These are phyloP conservation scores for Citeromyces hawaiiensis DNA, from an alignment of 1,139 yeast species.

Conservation along the genomic window DNA sequence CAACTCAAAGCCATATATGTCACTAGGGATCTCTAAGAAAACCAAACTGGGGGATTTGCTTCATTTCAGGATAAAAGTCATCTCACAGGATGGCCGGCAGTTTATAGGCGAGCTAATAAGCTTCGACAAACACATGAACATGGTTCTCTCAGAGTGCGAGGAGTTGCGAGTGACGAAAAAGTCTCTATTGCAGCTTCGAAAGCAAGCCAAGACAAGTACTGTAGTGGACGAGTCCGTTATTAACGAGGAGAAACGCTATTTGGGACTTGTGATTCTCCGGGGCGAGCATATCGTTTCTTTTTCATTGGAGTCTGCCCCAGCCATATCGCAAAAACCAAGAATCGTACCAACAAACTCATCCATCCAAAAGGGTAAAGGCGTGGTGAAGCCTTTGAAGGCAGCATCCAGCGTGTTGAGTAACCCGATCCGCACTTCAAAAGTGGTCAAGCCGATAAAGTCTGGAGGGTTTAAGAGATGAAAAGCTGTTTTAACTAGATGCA, in stretches of 20 bases:
- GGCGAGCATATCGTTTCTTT: constrained; percentile 86
- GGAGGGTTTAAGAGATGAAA: background rate
- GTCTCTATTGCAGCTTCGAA: constrained; percentile 27
- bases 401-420: constrained; percentile 7
- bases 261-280: constrained; percentile 74
- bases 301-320: constrained; percentile 70
- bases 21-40: constrained; percentile 4
- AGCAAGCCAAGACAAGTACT: constrained; percentile 15
- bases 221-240: constrained; percentile 17
- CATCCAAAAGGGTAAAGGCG: constrained; percentile 14
- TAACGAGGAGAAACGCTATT: constrained; percentile 49
- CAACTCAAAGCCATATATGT: constrained; percentile 5
- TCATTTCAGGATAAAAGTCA: constrained; percentile 59
- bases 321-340: constrained; percentile 13
- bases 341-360: constrained; percentile 9
- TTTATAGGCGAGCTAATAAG: constrained; percentile 75
- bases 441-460: background rate
- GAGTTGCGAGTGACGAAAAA: constrained; percentile 70
- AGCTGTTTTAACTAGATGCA: background rate
- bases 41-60: constrained; percentile 57
- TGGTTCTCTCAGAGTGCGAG: constrained; percentile 75
- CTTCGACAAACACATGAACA: constrained; percentile 80
- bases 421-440: constrained; percentile 3
- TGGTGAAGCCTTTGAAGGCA: constrained; percentile 14
- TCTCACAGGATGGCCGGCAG: constrained; percentile 62